Evolutionary conservation across 768 basidiomycete species (phyloP), one percentile per base, ranked within the genome.

Genomic region (Tylopilus sp.): DNA sequence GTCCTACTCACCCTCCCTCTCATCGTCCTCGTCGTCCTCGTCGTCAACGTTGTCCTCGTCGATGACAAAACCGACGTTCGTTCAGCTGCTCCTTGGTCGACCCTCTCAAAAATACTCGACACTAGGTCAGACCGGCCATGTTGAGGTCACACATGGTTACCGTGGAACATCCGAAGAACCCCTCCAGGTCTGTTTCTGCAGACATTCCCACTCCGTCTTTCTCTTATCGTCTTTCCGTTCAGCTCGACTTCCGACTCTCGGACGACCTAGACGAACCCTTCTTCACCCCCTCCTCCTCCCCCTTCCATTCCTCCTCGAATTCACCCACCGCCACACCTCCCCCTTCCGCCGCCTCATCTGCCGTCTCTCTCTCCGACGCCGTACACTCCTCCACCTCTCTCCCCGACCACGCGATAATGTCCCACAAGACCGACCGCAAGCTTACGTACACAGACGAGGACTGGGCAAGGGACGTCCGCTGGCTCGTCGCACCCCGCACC

Each of bases 381-480:
- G 73, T 73, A 6, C 71, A 64, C 38, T 63, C 71, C 4, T 54
- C 66, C 5, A 46, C 44, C 26, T 62, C 70, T 5, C 60, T 62
- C 23, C 67, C 72, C 21, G 70, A 71, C 21, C 57, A 62, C 48
- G 9, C 46, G n/a, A 26, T 26, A 13, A 69, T 65, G 63, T 57
- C 53, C 1, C 51, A 44, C 26, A 21, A 61, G 54, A 33, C 51
- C 45, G 20, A 66, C 42, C 57, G 64, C 50, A 66, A 70, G 33
- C 56, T 64, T 47, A 69, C 71, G 17, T 74, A 75, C 61, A 77
- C 76, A 4, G 78, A 81, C 59, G 75, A 81, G 47, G 79, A 85
- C 57, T 88, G 84, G 86, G 78, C 81, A 12, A 79, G 76, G 55
- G 85, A 88, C 44, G 79, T 85, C 17, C 76, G 82, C 30, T 86